Conservation (phyloP, 805 yeast species). For the Yarrowia keelungensis region DNA sequence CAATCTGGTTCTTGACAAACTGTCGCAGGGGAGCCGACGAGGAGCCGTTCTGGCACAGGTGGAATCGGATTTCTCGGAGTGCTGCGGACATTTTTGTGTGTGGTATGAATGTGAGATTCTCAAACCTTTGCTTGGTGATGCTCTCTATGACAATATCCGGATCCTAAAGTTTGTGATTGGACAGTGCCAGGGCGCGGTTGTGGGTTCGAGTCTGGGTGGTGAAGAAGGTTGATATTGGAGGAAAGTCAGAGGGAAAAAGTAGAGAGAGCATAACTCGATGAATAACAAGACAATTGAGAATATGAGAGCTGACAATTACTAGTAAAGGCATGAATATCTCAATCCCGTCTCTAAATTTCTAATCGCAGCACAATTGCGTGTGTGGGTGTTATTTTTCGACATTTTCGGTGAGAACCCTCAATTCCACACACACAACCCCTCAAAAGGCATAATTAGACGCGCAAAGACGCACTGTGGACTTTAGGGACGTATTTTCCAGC, state of each 20-base stretch:
- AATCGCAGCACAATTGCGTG: too few relatives aligned
- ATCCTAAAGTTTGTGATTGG: conserved; percentile 35
- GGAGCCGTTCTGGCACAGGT: conserved; percentile 79
- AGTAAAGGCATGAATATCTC: too few relatives aligned
- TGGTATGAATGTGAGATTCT: conserved; percentile 16
- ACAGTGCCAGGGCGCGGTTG: not conserved
- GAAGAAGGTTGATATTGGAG: not conserved
- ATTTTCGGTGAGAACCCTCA: too few relatives aligned
- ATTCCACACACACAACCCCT: too few relatives aligned
- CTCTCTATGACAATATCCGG: conserved; percentile 6
- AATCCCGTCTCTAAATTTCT: too few relatives aligned
- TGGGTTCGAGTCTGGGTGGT: conserved; percentile 4
- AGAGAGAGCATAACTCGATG: too few relatives aligned
- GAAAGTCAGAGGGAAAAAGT: not conserved
- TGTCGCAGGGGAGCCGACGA: conserved; percentile 66
- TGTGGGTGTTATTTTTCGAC: too few relatives aligned
- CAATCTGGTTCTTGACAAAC: conserved; percentile 38
- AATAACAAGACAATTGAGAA: too few relatives aligned
- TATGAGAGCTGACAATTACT: too few relatives aligned
- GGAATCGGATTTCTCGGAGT: conserved; percentile 80
- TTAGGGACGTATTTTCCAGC: too few relatives aligned
- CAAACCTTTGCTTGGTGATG: not conserved
- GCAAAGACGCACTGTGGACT: too few relatives aligned
- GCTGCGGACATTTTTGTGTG: conserved; percentile 50
- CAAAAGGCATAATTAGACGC: too few relatives aligned